phyloP scores from a whole-genome alignment of 371 early-diverging fungal species.

The Mucor plumbeus region DNA sequence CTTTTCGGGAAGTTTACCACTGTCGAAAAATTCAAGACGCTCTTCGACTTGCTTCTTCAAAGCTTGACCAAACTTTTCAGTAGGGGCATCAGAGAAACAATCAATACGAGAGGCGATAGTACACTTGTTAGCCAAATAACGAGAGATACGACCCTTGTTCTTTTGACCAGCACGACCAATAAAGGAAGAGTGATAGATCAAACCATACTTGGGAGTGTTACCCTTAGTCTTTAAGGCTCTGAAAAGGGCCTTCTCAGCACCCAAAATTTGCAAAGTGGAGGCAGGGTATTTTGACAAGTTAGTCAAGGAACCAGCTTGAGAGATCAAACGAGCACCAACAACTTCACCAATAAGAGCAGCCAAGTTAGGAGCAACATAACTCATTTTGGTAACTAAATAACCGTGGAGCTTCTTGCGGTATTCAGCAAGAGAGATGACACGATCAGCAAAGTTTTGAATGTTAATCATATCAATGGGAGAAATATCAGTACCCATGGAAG shows the following conservation, averaged over 20 bases:
- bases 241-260: slow-evolving; percentile 99
- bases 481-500: slow-evolving; percentile 96
- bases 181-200: slow-evolving; percentile 96
- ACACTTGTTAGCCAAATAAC: slow-evolving; percentile 98
- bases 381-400: slow-evolving; percentile 96
- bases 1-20: slow-evolving; percentile 86
- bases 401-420: slow-evolving; percentile 90
- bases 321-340: slow-evolving; percentile 95
- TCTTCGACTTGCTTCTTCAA: slow-evolving; percentile 96
- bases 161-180: slow-evolving; percentile 94
- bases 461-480: slow-evolving; percentile 93
- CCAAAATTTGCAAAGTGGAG: slow-evolving; percentile 98
- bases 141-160: slow-evolving; percentile 98
- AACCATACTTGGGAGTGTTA: slow-evolving; percentile 99
- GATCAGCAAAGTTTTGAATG: slow-evolving; percentile 92
- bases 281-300: slow-evolving; percentile 98
- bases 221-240: slow-evolving; percentile 97
- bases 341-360: slow-evolving; percentile 96
- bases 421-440: slow-evolving; percentile 90
- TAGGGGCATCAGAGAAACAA: slow-evolving; percentile 90
- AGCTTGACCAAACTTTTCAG: slow-evolving; percentile 95
- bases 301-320: slow-evolving; percentile 96
- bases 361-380: slow-evolving; percentile 97
- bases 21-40: slow-evolving; percentile 92
- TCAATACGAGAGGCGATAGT: slow-evolving; percentile 98